These are phyloP conservation scores for Phyllosticta citrichinensis DNA, from an alignment of 2,329 filamentous ascomycete species.

Conservation along the genomic window DNA sequence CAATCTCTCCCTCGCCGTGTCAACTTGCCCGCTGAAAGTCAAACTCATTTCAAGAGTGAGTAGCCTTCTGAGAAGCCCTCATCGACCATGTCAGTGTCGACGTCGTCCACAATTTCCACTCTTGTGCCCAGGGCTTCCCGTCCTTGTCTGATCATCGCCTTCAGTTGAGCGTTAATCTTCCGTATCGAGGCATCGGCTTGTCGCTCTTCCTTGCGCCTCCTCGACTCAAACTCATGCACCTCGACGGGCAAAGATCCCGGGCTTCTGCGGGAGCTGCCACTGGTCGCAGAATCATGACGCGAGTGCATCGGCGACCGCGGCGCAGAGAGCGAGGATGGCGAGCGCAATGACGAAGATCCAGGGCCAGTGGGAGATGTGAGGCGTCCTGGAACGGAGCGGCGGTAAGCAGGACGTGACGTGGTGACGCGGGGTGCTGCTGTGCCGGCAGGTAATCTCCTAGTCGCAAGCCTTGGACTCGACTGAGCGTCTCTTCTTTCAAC, in stretches of 20 bases:
- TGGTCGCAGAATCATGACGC: background rate
- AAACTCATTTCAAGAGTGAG: background rate
- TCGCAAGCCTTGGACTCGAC: background rate
- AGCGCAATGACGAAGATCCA: background rate
- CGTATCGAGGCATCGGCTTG: constrained; percentile 71
- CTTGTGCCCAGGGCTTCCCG: constrained; percentile 64
- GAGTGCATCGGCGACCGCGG: constrained; percentile 1
- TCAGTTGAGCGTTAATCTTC: constrained; percentile 67
- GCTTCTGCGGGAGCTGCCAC: constrained; percentile 14
- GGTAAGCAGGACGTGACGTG: background rate
- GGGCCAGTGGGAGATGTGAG: no score
- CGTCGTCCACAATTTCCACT: constrained; percentile 28
- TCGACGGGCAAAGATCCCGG: constrained; percentile 38
- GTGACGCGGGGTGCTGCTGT: background rate
- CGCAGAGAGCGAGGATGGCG: background rate
- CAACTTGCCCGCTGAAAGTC: background rate
- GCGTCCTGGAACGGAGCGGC: background rate
- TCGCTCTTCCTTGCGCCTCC: constrained; percentile 60
- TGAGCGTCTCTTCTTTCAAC: background rate
- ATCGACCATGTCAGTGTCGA: constrained; percentile 19
- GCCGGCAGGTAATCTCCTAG: background rate
- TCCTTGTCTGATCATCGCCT: constrained; percentile 82
- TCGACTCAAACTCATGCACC: constrained; percentile 63
- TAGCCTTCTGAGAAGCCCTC: constrained; percentile 19
- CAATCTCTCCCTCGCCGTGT: background rate